Evolutionary conservation across 2,329 filamentous ascomycete genomes (phyloP).

Genomic region (Pestalotiopsis sp.): DNA sequence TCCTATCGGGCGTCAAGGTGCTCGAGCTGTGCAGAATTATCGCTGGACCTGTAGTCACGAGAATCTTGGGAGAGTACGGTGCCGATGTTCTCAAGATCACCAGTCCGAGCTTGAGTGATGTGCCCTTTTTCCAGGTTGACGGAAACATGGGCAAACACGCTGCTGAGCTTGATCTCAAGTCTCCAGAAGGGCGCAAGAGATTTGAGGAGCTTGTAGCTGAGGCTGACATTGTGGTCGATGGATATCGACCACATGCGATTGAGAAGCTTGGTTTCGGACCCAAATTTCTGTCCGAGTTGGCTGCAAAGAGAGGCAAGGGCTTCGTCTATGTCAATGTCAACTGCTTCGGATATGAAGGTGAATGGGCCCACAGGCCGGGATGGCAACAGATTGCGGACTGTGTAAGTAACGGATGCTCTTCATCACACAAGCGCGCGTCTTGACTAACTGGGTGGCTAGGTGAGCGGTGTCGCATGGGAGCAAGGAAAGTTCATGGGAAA

Average conservation of each 20-base stretch:
- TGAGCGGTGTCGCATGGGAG: constrained; percentile 38
- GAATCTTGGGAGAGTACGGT: constrained; percentile 72
- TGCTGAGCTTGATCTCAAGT: constrained; percentile 64
- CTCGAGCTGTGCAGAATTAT: constrained; percentile 77
- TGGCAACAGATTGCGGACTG: constrained; percentile 56
- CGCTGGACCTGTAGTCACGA: constrained; percentile 72
- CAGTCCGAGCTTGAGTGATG: constrained; percentile 65
- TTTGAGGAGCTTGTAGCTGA: constrained; percentile 64
- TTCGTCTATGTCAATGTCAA: constrained; percentile 72
- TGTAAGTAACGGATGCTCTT: constrained; percentile 28
- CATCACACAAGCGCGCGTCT: too few relatives aligned
- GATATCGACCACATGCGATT: constrained; percentile 68
- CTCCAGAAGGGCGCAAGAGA: constrained; percentile 48
- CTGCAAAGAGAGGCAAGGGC: constrained; percentile 58
- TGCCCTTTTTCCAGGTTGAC: constrained; percentile 73
- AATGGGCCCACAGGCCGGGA: constrained; percentile 66
- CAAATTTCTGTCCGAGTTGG: constrained; percentile 51
- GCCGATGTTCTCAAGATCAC: constrained; percentile 75
- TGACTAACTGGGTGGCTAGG: too few relatives aligned
- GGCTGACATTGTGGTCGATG: constrained; percentile 69
- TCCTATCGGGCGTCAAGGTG: constrained; percentile 66
- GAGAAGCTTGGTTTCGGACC: constrained; percentile 67
- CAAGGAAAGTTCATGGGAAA: constrained; percentile 40
- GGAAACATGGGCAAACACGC: constrained; percentile 73
- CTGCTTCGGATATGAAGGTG: constrained; percentile 65